Conservation (phyloP, 371 early-diverging fungal species). For the Lichtheimia ramosa region DNA sequence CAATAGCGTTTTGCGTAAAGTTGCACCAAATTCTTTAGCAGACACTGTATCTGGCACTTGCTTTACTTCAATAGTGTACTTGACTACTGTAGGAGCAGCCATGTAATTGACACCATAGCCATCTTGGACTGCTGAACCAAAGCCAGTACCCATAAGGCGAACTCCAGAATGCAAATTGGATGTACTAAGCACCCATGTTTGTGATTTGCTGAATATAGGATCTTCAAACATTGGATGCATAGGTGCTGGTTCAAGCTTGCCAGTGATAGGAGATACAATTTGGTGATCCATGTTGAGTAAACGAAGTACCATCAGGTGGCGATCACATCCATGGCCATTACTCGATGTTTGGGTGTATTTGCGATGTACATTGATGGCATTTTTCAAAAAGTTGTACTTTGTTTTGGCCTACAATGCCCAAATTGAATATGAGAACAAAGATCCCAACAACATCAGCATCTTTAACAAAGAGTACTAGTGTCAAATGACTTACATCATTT, state of each 20-base stretch:
- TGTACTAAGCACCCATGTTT: conserved; percentile 74
- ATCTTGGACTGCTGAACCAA: conserved; percentile 72
- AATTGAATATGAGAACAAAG: not conserved
- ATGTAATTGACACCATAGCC: conserved; percentile 93
- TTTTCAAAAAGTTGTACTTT: conserved; percentile 58
- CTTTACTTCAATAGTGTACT: conserved; percentile 85
- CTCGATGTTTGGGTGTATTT: conserved; percentile 64
- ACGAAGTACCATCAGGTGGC: conserved; percentile 82
- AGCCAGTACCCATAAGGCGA: conserved; percentile 77
- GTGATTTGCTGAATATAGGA: conserved; percentile 65
- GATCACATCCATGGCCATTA: conserved; percentile 79
- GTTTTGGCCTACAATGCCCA: conserved; percentile 34
- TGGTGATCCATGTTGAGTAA: conserved; percentile 44
- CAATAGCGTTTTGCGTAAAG: conserved; percentile 44
- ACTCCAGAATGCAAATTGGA: conserved; percentile 74
- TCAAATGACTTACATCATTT: conserved; percentile 6
- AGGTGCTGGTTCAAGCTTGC: conserved; percentile 19
- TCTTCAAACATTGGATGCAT: conserved; percentile 76
- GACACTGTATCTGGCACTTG: conserved; percentile 40
- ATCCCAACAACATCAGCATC: not conserved
- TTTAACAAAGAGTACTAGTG: not conserved
- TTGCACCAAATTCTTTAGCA: conserved; percentile 48
- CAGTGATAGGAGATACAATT: conserved; percentile 15
- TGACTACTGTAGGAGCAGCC: conserved; percentile 63
- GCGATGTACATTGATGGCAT: conserved; percentile 70